Evolutionary conservation across 2,329 filamentous ascomycete genomes (phyloP), one percentile per base, ranked within the genome.

Genomic region (Nigrospora oryzae): DNA sequence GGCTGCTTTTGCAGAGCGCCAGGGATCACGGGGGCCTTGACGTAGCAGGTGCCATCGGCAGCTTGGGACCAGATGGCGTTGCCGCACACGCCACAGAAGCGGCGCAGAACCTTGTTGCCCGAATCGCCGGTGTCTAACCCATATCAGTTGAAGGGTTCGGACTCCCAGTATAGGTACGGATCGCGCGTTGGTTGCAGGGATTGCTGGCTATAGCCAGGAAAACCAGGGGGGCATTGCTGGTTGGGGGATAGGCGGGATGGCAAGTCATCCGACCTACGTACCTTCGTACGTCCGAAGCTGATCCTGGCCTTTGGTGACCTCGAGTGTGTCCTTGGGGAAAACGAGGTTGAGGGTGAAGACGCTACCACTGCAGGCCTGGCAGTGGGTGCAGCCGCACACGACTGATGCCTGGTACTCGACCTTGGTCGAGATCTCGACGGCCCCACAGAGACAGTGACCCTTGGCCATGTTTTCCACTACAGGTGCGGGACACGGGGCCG

Each of bases 71-170:
- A 44, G 38, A 47, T 42, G 34, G 33, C 45, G 23, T 41, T 47
- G 15, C 45, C 45, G 13, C 45, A 47, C 6, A 34, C 40, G n/a
- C 43, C 45, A 36, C 45, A 47, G 13, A 47, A 47, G 19, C 43
- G 40, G 28, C 45, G 45, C 16, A 36, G 17, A 11, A 47, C 46
- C 16, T 43, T 34, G 6, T 38, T 47, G 17, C 46, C 46, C 13
- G 46, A 47, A 23, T 47, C 46, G 2, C 38, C 43, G 6, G 11
- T 42, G 10, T 47, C 23, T 28, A 7, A 6, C 2, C 23, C 23
- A 28, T 10, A 10, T 28, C 7, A 28, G 23, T 28, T 6, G 23
- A 10, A 28, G 23, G 2, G 23, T 10, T 28, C 23, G 23, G n/a
- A 2, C 23, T 6, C 10, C 8, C 23, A 28, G 23, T 2, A 28